Evolutionary conservation across 2,329 filamentous ascomycete species (phyloP), one percentile per base, ranked within the genome.

Genomic region (Exophiala bonariae): DNA sequence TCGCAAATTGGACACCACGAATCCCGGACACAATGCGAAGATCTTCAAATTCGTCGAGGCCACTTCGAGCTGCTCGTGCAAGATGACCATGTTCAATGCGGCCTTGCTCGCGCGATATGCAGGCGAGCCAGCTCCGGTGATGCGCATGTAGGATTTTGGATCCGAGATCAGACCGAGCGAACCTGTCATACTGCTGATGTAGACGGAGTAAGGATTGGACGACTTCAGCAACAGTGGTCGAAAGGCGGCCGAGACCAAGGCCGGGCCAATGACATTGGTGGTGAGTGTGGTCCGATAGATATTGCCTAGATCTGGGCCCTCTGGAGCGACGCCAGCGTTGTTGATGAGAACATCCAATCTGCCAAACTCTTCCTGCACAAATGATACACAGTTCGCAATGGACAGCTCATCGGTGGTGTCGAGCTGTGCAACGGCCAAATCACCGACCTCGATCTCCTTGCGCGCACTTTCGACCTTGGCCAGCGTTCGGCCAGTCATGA

Each of bases 51-150:
- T 66, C 49, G 75, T 70, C 4, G 66, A 60, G 52, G 65, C 61
- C 44, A 73, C 50, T 10, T 63, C 55, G 20, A 64, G 62, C 23
- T 61, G 50, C 74, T 76, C 81, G 11, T 74, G 67, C 36, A 76
- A 51, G 67, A 74, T 73, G 54, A 76, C 30, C 64, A 77, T 78
- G 31, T 74, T 78, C 53, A 78, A 41, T 1, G 68, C 76, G 3
- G 68, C 64, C 40, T 56, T 54, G 23, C 23, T 44, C 7, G 38
- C 34, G 13, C 37, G 47, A 18, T 56, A 56, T n/a, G 30, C 43
- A 22, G n/a, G 20, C 13, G 11, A 11, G 59, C 78, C 77, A 1
- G 75, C 75, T 75, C 76, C 79, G 1, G 75, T 75, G 4, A 63
- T 63, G 3, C 57, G 37, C 3, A 34, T 47, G n/a, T n/a, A n/a